Base-by-base conservation (phyloP, 441 rosid species). In the Francoa sonchifolia region DNA sequence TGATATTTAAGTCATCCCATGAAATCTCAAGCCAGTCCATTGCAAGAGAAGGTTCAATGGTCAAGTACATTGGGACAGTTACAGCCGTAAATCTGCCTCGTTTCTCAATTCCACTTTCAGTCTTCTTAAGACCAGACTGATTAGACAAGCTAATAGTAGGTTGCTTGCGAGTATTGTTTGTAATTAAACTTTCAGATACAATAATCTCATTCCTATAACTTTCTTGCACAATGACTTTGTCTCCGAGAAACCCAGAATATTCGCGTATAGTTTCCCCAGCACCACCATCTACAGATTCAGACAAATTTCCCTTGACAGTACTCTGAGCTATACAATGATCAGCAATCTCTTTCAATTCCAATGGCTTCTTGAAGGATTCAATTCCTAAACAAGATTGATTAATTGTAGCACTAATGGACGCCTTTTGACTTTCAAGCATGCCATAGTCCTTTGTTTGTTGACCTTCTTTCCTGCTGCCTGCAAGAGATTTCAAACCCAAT, bases 11-110 rank as follows among this genome's bases (percentile, higher is more conserved):
- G 41, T 89, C 98, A 34, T 73, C 79, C 98, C 98, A 85, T 33
- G 84, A 56, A 38, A 89, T 74, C 75, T 89, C 96, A 17, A 82
- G 87, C 98, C 98, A 89, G 56, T 89, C 98, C 71, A 87, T 77
- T 56, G 92, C 98, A 36, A 89, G 94, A 42, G 89, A 85, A 69
- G 94, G 98, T 46, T 89, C 94, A 42, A 89, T 75, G 63, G 35
- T 69, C 68, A 85, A 49, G 54, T 67, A 89, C 36, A 63, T 77
- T 19, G 92, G 82, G 37, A 72, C 46, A 39, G 79, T 28, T 23
- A 50, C 47, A 31, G 68, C 42, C 9, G 74, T 33, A 52, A 68
- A 42, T 54, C 58, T 68, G 31, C 55, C 54, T 19, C 19, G 55
- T 48, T 41, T 71, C 49, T 66, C 76, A 39, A 58, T 44, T 26